These are phyloP conservation scores for Ophiostoma ips DNA, from an alignment of 2,329 filamentous ascomycete species.

Conservation along the genomic window DNA sequence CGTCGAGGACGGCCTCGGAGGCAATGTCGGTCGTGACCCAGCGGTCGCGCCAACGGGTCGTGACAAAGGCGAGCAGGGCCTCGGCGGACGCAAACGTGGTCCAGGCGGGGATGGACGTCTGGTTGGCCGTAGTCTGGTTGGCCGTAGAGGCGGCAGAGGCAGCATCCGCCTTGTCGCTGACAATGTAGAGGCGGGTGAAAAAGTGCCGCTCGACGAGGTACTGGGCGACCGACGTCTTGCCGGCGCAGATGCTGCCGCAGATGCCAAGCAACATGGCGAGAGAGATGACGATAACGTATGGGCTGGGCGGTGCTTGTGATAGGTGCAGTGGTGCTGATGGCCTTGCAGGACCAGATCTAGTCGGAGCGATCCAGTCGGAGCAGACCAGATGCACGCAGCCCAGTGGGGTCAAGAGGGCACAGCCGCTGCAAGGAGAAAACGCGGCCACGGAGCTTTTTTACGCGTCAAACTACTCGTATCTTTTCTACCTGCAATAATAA, in stretches of 20 bases:
- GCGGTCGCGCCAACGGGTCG: constrained; percentile 63
- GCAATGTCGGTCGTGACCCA: constrained; percentile 81
- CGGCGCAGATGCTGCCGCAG: constrained; percentile 75
- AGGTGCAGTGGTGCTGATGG: no score
- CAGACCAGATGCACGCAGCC: no score
- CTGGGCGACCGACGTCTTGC: constrained; percentile 78
- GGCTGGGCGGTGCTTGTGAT: no score
- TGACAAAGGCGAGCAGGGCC: constrained; percentile 65
- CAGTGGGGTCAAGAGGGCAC: no score
- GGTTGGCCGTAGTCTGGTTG: no score
- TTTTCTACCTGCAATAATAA: no score
- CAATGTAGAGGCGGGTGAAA: constrained; percentile 60
- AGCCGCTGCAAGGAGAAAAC: no score
- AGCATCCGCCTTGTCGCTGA: background rate
- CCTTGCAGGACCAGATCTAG: no score
- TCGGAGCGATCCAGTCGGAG: no score
- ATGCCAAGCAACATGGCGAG: constrained; percentile 59
- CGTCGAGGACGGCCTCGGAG: constrained; percentile 58
- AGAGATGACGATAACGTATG: background rate
- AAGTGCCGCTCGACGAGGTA: constrained; percentile 75
- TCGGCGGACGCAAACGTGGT: constrained; percentile 45
- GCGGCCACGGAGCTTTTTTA: no score
- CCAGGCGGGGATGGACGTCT: background rate
- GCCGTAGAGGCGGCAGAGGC: background rate
- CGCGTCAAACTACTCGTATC: no score